Base-by-base conservation (phyloP, 2,329 filamentous ascomycete species). In the Trichoderma pleuroti region DNA sequence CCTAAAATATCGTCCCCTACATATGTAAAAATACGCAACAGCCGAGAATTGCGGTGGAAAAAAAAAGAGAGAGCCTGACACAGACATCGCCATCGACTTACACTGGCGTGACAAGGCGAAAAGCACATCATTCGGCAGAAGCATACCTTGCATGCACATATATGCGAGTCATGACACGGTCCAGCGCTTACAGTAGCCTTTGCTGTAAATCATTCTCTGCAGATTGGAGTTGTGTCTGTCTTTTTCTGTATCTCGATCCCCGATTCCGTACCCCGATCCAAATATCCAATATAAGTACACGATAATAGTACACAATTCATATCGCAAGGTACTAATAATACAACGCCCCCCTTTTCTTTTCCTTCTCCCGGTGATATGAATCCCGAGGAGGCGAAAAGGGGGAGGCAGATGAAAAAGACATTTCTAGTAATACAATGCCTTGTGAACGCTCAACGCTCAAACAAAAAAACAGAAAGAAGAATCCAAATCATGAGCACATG, bases 381-480 rank as follows among this genome's bases (percentile, higher is more conserved):
- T 14, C 11, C 12, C 9, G 30, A 46, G 12, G 11, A 11, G 39
- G 18, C 2, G n/a, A 26, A 68, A 32, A 67, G 71, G 32, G 24
- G 32, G 62, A 73, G 62, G 57, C 32, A 36, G 34, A 60, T 24
- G 14, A 60, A 68, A 60, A 68, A 54, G 26, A 52, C 32, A 28
- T 46, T n/a, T 59, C 54, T 68, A 68, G 28, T 60, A 60, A 61
- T 68, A 68, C 65, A 61, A 68, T 68, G 54, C 65, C 65, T 52
- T 68, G 65, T n/a, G 54, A 60, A 68, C 65, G 65, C 65, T 68
- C 65, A 68, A 68, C 65, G 65, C 65, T 68, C 65, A 60, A 60
- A 60, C 36, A 49, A 49, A 34, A 49, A 34, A 30, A 26, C n/a
- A 52, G 11, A 18, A 28, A n/a, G n/a, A 56, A 54, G 28, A 34